Base-by-base conservation (phyloP, 768 basidiomycete species). In the Boletales sp. region DNA sequence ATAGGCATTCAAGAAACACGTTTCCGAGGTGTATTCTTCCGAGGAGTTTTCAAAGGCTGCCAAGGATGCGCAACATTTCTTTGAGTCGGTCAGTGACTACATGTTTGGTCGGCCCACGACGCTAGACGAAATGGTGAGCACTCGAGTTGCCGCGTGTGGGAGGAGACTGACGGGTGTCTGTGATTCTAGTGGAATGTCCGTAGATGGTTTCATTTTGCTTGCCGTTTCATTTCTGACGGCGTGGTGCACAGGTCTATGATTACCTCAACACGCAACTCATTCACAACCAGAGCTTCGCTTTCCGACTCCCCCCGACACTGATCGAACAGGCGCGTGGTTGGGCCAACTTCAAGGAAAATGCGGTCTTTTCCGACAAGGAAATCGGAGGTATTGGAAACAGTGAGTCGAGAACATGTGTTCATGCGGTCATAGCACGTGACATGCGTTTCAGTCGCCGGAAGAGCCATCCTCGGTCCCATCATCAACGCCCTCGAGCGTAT, bases 211-310 rank as follows among this genome's bases (percentile, higher is more conserved):
- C 33, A 25, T 41, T 21, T 12, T 15, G 4, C 31, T 3, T 25
- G 4, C 33, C 2, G 18, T 31, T 50, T 54, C 52, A 33, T 34
- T 34, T 59, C 53, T 57, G 44, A 63, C 49, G 38, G 44, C 28
- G 14, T 35, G 42, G 44, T 44, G 30, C 33, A 38, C 56, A 88
- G 86, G 72, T 90, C 52, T 87, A 79, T 65, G 87, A 91, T 69
- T 90, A 77, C 67, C 78, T 92, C 63, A 82, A 83, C 72, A 77
- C 86, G n/a, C 74, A 90, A 64, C 77, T 87, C 53, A 76, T 73
- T 47, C 85, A 93, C 76, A 92, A 94, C 75, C 82, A 80, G 70
- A 85, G 86, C 17, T 94, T 86, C 55, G 84, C 85, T 2, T 78
- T 80, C 69, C 82, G 84, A 54, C 82, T 92, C 25, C 86, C 87